Percentiles rank a stretch among this genome's conserved stretches.
Conservation (phyloP, 352 stramenopile species). For the Globisporangium nunn region DNA sequence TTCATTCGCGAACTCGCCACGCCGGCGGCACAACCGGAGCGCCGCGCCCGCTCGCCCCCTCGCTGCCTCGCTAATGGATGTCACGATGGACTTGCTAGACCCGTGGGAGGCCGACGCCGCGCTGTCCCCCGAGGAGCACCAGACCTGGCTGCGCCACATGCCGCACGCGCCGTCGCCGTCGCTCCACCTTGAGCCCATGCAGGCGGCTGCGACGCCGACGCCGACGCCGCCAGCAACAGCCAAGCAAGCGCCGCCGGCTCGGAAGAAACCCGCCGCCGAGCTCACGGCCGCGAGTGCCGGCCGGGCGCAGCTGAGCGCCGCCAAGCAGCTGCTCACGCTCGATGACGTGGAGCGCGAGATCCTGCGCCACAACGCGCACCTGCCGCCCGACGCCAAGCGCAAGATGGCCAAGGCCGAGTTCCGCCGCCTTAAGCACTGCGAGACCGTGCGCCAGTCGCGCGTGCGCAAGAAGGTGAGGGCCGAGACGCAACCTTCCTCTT, state of each 20-base stretch:
- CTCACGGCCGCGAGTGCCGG: too few relatives aligned
- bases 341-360: slow-evolving; percentile 56
- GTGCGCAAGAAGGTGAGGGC: slow-evolving; percentile 57
- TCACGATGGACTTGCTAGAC: background rate
- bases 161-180: slow-evolving; percentile 32
- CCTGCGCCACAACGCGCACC: slow-evolving; percentile 26
- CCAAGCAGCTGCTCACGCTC: slow-evolving; percentile 38
- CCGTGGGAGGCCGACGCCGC: slow-evolving; percentile 6
- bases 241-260: background rate
- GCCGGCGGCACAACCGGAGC: too few relatives aligned
- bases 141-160: slow-evolving; percentile 14
- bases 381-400: slow-evolving; percentile 35
- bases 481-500: too few relatives aligned
- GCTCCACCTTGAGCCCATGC: slow-evolving; percentile 19
- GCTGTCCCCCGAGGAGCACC: slow-evolving; percentile 16
- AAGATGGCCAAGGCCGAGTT: slow-evolving; percentile 63
- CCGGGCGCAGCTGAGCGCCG: slow-evolving; percentile 2
- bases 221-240: background rate
- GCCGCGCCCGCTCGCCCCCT: too few relatives aligned
- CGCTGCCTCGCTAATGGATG: background rate
- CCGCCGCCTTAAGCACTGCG: slow-evolving; percentile 70
- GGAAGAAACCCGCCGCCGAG: too few relatives aligned
- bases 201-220: slow-evolving; percentile 3
- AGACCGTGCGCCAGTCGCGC: slow-evolving; percentile 71
- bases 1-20: too few relatives aligned